Conservation (phyloP, 495 filamentous ascomycete species). For the Daldinia decipiens region DNA sequence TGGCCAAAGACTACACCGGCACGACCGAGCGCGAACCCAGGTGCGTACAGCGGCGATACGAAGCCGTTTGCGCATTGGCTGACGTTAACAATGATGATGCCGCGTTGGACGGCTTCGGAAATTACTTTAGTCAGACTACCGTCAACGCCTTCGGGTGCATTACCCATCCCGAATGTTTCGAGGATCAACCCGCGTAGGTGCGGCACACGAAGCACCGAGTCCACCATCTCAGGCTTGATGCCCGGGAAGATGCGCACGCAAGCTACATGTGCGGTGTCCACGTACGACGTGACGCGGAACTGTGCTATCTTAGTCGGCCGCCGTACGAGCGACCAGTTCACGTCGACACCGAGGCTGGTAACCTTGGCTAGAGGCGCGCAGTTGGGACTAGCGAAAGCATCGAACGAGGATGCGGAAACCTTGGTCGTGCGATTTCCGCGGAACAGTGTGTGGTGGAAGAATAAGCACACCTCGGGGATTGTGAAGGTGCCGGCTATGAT, state of each 20-base stretch:
- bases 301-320: constrained; percentile 76
- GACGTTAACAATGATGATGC: constrained; percentile 90
- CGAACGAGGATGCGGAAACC: constrained; percentile 84
- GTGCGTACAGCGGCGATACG: constrained; percentile 90
- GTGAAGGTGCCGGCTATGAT: constrained; percentile 96
- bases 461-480: constrained; percentile 95
- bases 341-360: constrained; percentile 79
- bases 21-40: constrained; percentile 85
- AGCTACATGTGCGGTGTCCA: constrained; percentile 89
- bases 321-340: constrained; percentile 84
- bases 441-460: constrained; percentile 94
- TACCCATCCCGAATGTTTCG: constrained; percentile 96
- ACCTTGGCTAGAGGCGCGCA: constrained; percentile 81
- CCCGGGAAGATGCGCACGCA: constrained; percentile 95
- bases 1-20: constrained; percentile 93
- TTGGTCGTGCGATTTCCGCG: constrained; percentile 92
- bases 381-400: constrained; percentile 89
- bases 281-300: constrained; percentile 79
- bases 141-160: constrained; percentile 87
- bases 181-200: constrained; percentile 85
- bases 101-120: constrained; percentile 76
- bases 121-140: constrained; percentile 85
- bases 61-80: constrained; percentile 91
- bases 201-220: constrained; percentile 82
- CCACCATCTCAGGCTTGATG: constrained; percentile 94